Percentiles rank a stretch among this genome's conserved stretches.
phyloP scores from a whole-genome alignment of 345 rosid species.

The Streptanthus diversifolius region DNA sequence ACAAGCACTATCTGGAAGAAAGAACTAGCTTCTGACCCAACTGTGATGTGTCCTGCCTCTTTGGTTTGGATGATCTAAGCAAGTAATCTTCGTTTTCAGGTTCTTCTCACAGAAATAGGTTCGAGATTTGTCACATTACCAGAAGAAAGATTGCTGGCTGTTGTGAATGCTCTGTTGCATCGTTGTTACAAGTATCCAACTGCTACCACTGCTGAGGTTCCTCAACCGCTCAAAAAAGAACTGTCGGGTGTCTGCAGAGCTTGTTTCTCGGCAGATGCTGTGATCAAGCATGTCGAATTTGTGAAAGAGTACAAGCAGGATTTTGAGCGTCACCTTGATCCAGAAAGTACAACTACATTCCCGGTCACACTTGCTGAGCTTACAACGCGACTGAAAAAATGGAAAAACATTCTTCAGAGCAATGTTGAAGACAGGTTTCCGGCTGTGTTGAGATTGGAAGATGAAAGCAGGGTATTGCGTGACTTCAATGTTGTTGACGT shows the following conservation, averaged over 20 bases:
- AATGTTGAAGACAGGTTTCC: slow-evolving; percentile 97
- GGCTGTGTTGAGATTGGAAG: slow-evolving; percentile 85
- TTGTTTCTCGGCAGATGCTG: slow-evolving; percentile 96
- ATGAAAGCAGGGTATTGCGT: slow-evolving; percentile 82
- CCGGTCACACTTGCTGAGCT: slow-evolving; percentile 83
- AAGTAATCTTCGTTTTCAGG: slow-evolving; percentile 39
- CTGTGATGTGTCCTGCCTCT: slow-evolving; percentile 1
- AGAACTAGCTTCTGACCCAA: no score
- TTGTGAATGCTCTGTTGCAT: slow-evolving; percentile 94
- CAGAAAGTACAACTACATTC: slow-evolving; percentile 74
- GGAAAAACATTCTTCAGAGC: slow-evolving; percentile 94
- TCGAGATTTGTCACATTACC: slow-evolving; percentile 94
- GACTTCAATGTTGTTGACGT: slow-evolving; percentile 97
- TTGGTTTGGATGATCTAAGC: slow-evolving; percentile 6
- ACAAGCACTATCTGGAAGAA: no score
- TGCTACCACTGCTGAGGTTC: slow-evolving; percentile 95
- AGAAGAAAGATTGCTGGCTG: slow-evolving; percentile 97
- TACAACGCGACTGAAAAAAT: slow-evolving; percentile 82
- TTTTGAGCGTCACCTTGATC: slow-evolving; percentile 95
- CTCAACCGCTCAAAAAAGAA: slow-evolving; percentile 96
- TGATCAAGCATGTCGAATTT: slow-evolving; percentile 92
- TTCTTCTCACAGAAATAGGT: slow-evolving; percentile 90
- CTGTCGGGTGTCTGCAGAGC: slow-evolving; percentile 98
- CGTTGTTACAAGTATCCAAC: slow-evolving; percentile 99
- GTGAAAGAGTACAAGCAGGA: slow-evolving; percentile 96